phyloP scores from a whole-genome alignment of 2,329 filamentous ascomycete species.

The Venturia nashicola region DNA sequence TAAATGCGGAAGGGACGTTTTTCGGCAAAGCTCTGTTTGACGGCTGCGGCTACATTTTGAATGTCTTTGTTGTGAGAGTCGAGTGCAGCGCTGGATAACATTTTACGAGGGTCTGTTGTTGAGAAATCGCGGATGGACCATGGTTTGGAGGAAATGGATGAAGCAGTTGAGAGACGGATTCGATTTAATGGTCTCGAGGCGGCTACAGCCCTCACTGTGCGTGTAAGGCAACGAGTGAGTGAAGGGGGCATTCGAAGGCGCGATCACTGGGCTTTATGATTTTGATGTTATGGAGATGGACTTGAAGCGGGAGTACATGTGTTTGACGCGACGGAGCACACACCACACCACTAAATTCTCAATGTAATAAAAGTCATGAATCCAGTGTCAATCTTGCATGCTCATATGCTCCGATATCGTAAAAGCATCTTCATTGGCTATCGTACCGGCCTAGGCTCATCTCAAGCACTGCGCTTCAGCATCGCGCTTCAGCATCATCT shows the following conservation, averaged over 20 bases:
- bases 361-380: neutral
- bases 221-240: neutral
- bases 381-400: too few species aligned
- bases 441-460: neutral
- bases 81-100: neutral
- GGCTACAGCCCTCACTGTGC: neutral
- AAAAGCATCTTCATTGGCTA: neutral
- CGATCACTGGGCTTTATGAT: neutral
- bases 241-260: neutral
- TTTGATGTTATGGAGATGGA: neutral
- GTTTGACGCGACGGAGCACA: too few species aligned
- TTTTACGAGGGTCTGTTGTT: neutral
- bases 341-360: neutral
- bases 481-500: neutral
- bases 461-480: neutral
- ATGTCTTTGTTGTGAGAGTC: slow-evolving; percentile 29
- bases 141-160: neutral
- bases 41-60: slow-evolving; percentile 31
- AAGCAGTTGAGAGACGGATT: neutral
- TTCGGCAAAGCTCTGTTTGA: slow-evolving; percentile 37
- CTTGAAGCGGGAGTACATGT: neutral
- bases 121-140: neutral
- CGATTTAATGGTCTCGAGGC: neutral
- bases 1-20: slow-evolving; percentile 58
- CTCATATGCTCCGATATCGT: neutral